Evolutionary conservation across 2,329 filamentous ascomycete species (phyloP), one percentile per base, ranked within the genome.

Genomic region (Phoma herbarum): DNA sequence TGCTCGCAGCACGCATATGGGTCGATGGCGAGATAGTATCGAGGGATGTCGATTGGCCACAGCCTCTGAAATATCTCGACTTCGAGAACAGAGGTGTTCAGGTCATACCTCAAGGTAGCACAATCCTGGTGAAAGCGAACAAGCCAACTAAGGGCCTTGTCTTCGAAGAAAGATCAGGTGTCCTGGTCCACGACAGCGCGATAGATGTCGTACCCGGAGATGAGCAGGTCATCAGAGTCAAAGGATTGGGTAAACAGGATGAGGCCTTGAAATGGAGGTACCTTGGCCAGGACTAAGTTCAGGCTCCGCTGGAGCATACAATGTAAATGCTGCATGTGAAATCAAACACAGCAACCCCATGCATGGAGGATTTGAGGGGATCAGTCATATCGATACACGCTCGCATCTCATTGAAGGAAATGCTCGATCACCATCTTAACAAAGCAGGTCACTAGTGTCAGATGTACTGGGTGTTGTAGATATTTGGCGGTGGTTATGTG

Each of bases 61-160:
- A 87, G 68, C 85, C 85, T 42, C 80, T 86, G 64, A 86, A 86
- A 74, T 86, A 86, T 66, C 80, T 86, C 14, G 79, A 83, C 57
- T 81, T 86, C 59, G 78, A 79, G 3, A 77, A 83, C 29, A 80
- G 84, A 33, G 82, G 81, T 18, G 76, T 86, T 1, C 71, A 82
- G 52, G 78, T 84, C 10, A 47, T 64, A n/a, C 64, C 66, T 11
- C 69, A 75, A 23, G 77, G 77, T n/a, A 71, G 75, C 39, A 77
- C 74, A 42, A 79, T 85, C 33, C 65, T 75, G 28, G 77, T 86
- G 63, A 81, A 69, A 62, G 79, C 82, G 6, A 67, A 76, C 45
- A 83, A 81, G 71, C 84, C 85, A 2, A 84, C 85, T 2, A 87
- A 87, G 63, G 84, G 85, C 12, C 72, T 87, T n/a, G 85, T 86